Conservation (phyloP, 2,329 filamentous ascomycete species). For the Phoma sp. region DNA sequence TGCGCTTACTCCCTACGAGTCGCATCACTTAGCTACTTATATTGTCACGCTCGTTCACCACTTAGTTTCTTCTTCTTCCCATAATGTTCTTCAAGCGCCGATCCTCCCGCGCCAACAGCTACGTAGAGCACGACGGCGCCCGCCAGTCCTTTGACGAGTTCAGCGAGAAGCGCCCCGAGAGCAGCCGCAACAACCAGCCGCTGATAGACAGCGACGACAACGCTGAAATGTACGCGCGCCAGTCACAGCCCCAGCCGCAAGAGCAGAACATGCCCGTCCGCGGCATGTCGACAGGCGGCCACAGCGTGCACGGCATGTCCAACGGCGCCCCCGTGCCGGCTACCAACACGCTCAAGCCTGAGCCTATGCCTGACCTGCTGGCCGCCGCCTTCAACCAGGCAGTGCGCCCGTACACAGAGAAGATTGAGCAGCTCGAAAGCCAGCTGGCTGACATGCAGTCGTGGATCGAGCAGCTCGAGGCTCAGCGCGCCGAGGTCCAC, state of each 20-base stretch:
- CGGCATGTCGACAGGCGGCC: conserved; percentile 25
- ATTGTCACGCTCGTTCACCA: conserved; percentile 23
- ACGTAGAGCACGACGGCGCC: conserved; percentile 55
- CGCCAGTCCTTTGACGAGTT: conserved; percentile 50
- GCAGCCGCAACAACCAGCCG: conserved; percentile 44
- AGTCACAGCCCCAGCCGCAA: conserved; percentile 50
- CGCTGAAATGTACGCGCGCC: conserved; percentile 54
- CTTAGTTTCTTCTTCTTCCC: conserved; percentile 22
- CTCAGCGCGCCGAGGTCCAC: conserved; percentile 59
- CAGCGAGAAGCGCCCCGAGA: conserved; percentile 49
- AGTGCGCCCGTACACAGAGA: conserved; percentile 58
- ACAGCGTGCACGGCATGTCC: conserved; percentile 27
- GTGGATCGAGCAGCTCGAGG: conserved; percentile 59
- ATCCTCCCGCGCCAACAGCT: conserved; percentile 54
- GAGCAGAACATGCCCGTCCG: conserved; percentile 37
- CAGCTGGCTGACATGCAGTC: conserved; percentile 58
- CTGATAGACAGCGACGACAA: conserved; percentile 23
- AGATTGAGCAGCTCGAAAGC: conserved; percentile 58
- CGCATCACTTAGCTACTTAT: conserved; percentile 10
- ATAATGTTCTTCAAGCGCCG: conserved; percentile 59
- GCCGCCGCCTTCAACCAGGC: conserved; percentile 61
- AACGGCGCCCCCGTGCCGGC: conserved; percentile 32
- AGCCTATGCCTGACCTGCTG: conserved; percentile 58
- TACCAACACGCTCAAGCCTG: conserved; percentile 35
- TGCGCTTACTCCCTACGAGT: conserved; percentile 15